Evolutionary conservation across 129 eudicot genomes (phyloP).

Genomic region (Calendula officinalis): DNA sequence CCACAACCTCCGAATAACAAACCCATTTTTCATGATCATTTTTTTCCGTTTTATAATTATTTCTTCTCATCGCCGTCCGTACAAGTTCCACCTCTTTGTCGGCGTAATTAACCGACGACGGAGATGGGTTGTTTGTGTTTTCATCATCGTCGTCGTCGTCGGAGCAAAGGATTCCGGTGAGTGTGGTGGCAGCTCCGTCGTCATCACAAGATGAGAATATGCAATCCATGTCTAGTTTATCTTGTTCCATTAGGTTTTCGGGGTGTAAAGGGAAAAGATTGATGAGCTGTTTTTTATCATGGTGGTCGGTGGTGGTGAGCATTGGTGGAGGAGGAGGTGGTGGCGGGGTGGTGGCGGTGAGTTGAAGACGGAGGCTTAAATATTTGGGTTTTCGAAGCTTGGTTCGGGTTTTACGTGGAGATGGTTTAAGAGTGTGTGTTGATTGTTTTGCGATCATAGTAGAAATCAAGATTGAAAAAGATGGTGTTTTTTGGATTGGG

Average conservation of each 20-base stretch:
- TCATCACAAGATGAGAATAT: conserved; percentile 51
- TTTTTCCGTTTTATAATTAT: conserved; percentile 33
- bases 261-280: conserved; percentile 66
- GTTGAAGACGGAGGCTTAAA: conserved; percentile 50
- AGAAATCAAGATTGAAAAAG: neutral
- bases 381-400: conserved; percentile 55
- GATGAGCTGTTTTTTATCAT: conserved; percentile 35
- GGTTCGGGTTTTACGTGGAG: conserved; percentile 34
- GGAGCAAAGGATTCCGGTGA: conserved; percentile 51
- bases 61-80: conserved; percentile 82
- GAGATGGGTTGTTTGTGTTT: conserved; percentile 33
- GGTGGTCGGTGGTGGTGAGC: conserved; percentile 18
- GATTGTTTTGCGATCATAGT: conserved; percentile 28
- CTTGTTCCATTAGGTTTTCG: conserved; percentile 47
- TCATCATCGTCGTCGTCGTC: conserved; percentile 22
- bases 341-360: conserved; percentile 33
- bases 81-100: conserved; percentile 50
- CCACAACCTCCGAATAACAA: conserved; percentile 67
- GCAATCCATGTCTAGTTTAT: conserved; percentile 43
- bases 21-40: conserved; percentile 70
- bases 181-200: conserved; percentile 60
- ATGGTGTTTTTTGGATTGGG: neutral
- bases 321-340: conserved; percentile 29
- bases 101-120: conserved; percentile 54
- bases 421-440: conserved; percentile 12